A percentile compares a stretch with the other conserved stretches of the same genome.
Conservation (phyloP, 441 rosid genomes). For the Euphorbia corollata region DNA sequence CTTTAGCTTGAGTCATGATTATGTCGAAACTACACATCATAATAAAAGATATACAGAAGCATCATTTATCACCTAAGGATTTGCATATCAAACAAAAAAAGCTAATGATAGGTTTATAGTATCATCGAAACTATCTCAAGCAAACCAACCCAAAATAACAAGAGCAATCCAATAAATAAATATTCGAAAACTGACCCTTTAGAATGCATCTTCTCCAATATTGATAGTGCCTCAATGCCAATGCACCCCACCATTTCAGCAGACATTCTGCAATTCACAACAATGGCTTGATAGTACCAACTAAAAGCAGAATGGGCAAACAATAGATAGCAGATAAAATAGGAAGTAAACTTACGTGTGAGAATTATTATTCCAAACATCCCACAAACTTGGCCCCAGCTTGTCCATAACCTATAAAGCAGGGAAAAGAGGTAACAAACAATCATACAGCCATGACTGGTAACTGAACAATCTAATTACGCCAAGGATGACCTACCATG, state of each 20-base stretch:
- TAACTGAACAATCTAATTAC: not conserved
- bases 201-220: conserved; percentile 60
- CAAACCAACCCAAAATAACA: conserved; percentile 4
- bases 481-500: conserved; percentile 40
- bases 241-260: conserved; percentile 69
- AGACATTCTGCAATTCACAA: conserved; percentile 44
- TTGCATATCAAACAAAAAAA: not conserved
- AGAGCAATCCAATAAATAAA: not conserved
- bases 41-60: not conserved
- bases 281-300: conserved; percentile 11
- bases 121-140: not conserved
- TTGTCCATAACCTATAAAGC: conserved; percentile 62
- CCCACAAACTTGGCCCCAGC: conserved; percentile 78
- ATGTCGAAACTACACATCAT: not conserved
- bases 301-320: not conserved
- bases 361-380: conserved; percentile 58
- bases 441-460: not conserved
- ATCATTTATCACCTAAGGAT: not conserved
- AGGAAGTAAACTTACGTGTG: conserved; percentile 39
- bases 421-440: conserved; percentile 12
- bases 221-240: conserved; percentile 71
- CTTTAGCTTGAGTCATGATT: not conserved
- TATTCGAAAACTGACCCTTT: conserved; percentile 40
- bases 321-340: not conserved
- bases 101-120: not conserved